These are phyloP conservation scores for Ormosia emarginata DNA, from an alignment of 306 rosid genomes.

Conservation along the genomic window DNA sequence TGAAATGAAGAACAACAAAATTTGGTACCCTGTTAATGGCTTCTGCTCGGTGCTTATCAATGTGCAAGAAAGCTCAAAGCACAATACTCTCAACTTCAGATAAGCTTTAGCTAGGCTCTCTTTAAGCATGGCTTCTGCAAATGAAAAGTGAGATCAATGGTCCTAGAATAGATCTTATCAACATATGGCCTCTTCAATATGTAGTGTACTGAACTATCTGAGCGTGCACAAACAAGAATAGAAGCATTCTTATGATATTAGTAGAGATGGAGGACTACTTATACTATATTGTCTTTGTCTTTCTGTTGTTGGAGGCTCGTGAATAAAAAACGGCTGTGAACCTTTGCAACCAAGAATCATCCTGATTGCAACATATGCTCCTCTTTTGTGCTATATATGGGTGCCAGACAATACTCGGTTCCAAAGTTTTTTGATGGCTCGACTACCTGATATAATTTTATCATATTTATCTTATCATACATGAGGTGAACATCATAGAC, in stretches of 20 bases:
- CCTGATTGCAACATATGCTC: not conserved
- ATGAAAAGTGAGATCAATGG: not conserved
- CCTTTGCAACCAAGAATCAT: not conserved
- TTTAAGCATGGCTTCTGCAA: not conserved
- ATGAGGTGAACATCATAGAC: not conserved
- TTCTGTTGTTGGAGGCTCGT: not conserved
- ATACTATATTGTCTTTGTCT: not conserved
- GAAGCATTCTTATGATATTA: not conserved
- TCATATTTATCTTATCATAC: not conserved
- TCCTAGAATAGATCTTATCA: not conserved
- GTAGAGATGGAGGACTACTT: not conserved
- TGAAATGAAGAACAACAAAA: conserved; percentile 5
- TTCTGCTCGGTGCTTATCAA: not conserved
- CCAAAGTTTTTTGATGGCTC: not conserved
- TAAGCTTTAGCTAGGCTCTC: not conserved
- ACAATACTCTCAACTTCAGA: not conserved
- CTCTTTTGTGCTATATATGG: not conserved
- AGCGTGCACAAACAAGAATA: conserved; percentile 2
- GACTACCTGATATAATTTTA: not conserved
- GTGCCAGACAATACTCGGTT: not conserved
- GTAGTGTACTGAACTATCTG: not conserved
- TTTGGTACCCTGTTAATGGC: not conserved
- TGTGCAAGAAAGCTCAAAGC: conserved; percentile 6
- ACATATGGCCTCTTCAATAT: not conserved
- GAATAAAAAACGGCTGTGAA: not conserved